phyloP scores from a whole-genome alignment of 768 basidiomycete genomes.

The Cystofilobasidium capitatum region DNA sequence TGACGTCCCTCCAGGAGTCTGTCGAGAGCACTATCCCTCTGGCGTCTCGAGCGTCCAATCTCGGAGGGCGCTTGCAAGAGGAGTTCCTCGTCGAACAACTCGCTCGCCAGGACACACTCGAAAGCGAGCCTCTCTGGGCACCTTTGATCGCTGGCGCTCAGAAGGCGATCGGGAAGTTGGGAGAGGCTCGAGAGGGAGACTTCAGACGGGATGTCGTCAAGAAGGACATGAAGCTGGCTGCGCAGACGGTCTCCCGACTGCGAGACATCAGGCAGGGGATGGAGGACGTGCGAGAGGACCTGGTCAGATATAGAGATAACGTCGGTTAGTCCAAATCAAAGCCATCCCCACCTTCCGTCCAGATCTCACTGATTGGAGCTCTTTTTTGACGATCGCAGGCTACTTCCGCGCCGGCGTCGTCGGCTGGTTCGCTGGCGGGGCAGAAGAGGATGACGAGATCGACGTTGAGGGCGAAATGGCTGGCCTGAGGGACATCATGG shows the following conservation, averaged over 20 bases:
- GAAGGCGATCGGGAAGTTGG: conserved; percentile 2
- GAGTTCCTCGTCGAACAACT: conserved; percentile 21
- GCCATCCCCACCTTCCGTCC: too few species aligned
- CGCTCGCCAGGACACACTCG: neutral
- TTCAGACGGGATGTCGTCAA: conserved; percentile 10
- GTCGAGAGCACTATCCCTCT: conserved; percentile 32
- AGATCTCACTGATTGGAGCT: neutral
- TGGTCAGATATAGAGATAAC: conserved; percentile 28
- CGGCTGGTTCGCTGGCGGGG: conserved; percentile 32
- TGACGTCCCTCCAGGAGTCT: conserved; percentile 29
- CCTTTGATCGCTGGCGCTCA: conserved; percentile 16
- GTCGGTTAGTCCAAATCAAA: conserved; percentile 12
- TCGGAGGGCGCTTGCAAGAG: conserved; percentile 26
- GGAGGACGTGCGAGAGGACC: conserved; percentile 29
- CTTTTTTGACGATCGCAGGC: neutral
- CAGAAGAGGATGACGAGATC: conserved; percentile 30
- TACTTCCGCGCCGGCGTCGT: conserved; percentile 31
- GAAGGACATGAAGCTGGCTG: conserved; percentile 27
- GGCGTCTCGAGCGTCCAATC: conserved; percentile 29
- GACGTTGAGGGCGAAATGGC: conserved; percentile 30
- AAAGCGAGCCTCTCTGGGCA: conserved; percentile 29
- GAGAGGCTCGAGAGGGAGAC: neutral
- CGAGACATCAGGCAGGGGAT: conserved; percentile 26
- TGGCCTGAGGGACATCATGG: neutral
- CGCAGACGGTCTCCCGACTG: conserved; percentile 28